These are phyloP conservation scores for Forsythia viridissima DNA, from an alignment of 257 asterid species.

Conservation along the genomic window DNA sequence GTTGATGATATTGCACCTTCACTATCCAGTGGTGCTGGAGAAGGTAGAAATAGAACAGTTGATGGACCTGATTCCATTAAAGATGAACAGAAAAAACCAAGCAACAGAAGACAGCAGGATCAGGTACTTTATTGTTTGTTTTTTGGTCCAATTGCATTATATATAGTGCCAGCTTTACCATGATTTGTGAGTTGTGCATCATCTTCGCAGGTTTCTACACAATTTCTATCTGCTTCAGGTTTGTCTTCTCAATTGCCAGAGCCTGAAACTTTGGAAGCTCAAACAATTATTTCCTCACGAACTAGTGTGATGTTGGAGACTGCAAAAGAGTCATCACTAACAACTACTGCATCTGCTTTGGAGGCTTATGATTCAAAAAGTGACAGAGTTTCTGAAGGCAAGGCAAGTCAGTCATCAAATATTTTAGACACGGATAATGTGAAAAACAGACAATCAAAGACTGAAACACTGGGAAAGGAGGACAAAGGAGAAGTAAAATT, in stretches of 20 bases:
- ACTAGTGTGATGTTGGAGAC: slow-evolving; percentile 32
- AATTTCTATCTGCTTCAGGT: slow-evolving; percentile 33
- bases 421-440: slow-evolving; percentile 23
- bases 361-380: slow-evolving; percentile 27
- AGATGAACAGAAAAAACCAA: slow-evolving; percentile 35
- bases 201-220: slow-evolving; percentile 49
- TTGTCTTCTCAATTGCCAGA: slow-evolving; percentile 40
- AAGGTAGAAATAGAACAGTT: slow-evolving; percentile 21
- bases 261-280: slow-evolving; percentile 29
- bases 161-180: slow-evolving; percentile 18
- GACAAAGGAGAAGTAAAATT: slow-evolving; percentile 36
- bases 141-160: slow-evolving; percentile 16
- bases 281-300: slow-evolving; percentile 21
- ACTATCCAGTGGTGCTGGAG: slow-evolving; percentile 27
- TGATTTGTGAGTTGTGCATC: slow-evolving; percentile 2
- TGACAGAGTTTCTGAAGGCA: slow-evolving; percentile 23
- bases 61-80: slow-evolving; percentile 32
- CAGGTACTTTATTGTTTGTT: slow-evolving; percentile 46
- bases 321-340: slow-evolving; percentile 30
- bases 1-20: slow-evolving; percentile 31
- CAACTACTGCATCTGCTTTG: slow-evolving; percentile 29
- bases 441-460: slow-evolving; percentile 30
- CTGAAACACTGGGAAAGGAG: slow-evolving; percentile 26
- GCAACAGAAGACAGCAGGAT: slow-evolving; percentile 32
- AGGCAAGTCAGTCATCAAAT: slow-evolving; percentile 26